Base-by-base conservation (phyloP, 768 basidiomycete genomes). In the Termitomyces sp. region DNA sequence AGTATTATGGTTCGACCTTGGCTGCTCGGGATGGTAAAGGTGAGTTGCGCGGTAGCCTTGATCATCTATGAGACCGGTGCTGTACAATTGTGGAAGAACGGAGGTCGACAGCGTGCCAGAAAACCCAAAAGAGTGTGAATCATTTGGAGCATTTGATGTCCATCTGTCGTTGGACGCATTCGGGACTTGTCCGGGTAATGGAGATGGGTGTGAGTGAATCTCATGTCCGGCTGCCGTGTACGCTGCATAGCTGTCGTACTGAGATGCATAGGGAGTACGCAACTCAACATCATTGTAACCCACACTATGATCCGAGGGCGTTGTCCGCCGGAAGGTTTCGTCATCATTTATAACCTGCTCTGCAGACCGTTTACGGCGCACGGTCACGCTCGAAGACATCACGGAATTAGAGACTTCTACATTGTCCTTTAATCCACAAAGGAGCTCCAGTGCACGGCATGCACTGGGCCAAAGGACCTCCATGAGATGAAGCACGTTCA, bases 381-480 rank as follows among this genome's bases (percentile, higher is more conserved):
- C 77, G 23, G 63, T 59, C 37, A 60, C 41, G 53, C 59, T 60
- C 54, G 64, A 55, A 49, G 69, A 60, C 10, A 64, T 57, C 42
- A 40, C 53, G 54, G 68, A 43, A 54, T 61, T 66, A 2, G 57
- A 44, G 28, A 61, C 66, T 17, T 64, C 65, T 28, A 68, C 62
- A 40, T 71, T 73, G 37, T 73, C 74, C 65, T 85, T 83, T 38
- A 84, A 78, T 42, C 86, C 88, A 43, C 79, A 78, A 49, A 92
- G 78, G 19, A 92, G 82, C 64, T 88, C 85, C 50, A 84, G 76
- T 5, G 87, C 88, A 17, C 90, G 84, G 10, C 77, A 83, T 3
- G 90, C 90, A 58, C 83, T 83, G 0, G 89, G 89, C 90, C 90
- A 92, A 26, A 86, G 74, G 38, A 78, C 71, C 50, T 83, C 78